A percentile compares a stretch with the other conserved stretches of the same genome.
phyloP scores from a whole-genome alignment of 1,284 basidiomycete species.

The Irpex rosettiformis region DNA sequence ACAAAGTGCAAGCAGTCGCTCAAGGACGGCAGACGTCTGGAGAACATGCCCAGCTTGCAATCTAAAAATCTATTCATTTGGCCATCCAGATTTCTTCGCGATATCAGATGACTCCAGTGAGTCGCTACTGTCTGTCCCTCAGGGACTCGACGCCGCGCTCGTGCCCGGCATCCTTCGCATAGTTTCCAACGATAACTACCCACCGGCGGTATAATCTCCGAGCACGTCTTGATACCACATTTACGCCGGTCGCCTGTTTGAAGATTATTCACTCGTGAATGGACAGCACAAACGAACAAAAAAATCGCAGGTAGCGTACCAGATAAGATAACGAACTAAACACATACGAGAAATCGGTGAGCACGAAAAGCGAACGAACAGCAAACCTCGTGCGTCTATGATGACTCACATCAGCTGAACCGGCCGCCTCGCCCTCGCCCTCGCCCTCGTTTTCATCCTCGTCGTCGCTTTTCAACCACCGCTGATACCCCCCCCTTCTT shows the following conservation, averaged over 20 bases:
- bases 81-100: too few species aligned
- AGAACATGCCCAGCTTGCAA: too few species aligned
- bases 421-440: not conserved
- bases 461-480: not conserved
- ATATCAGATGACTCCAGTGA: too few species aligned
- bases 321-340: not conserved
- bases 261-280: not conserved
- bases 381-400: not conserved
- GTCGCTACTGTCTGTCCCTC: conserved; percentile 13
- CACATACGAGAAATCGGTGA: not conserved
- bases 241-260: not conserved
- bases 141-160: conserved; percentile 12
- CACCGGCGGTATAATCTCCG: conserved; percentile 32
- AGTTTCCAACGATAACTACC: conserved; percentile 33
- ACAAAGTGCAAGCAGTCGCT: too few species aligned
- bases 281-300: not conserved
- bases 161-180: conserved; percentile 33
- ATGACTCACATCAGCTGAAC: not conserved
- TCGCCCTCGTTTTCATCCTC: not conserved
- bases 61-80: too few species aligned
- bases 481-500: not conserved
- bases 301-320: not conserved
- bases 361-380: not conserved
- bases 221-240: conserved; percentile 33
- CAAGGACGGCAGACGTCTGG: too few species aligned